phyloP scores from a whole-genome alignment of 2,329 filamentous ascomycete genomes.

The Scytalidium lignicola region DNA sequence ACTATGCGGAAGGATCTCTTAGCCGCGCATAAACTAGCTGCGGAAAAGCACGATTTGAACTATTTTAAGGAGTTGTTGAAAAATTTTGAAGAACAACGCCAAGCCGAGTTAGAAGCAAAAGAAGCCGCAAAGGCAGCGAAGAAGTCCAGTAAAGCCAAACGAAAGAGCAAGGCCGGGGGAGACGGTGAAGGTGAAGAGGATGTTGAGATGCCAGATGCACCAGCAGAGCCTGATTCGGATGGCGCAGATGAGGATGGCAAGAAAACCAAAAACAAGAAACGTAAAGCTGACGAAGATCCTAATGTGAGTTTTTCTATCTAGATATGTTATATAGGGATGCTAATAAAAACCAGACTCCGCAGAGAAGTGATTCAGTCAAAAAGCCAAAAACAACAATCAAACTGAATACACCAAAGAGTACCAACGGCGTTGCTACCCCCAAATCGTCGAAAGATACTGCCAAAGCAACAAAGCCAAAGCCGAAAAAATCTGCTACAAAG shows the following conservation, averaged over 20 bases:
- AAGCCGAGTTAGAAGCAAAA: slow-evolving; percentile 44
- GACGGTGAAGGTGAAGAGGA: slow-evolving; percentile 52
- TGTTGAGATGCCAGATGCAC: slow-evolving; percentile 53
- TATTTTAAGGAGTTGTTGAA: slow-evolving; percentile 79
- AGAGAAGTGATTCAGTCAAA: slow-evolving; percentile 57
- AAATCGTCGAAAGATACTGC: slow-evolving; percentile 27
- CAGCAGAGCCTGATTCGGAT: slow-evolving; percentile 48
- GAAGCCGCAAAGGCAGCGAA: slow-evolving; percentile 42
- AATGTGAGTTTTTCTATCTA: slow-evolving; percentile 46
- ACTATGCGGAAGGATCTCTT: slow-evolving; percentile 79
- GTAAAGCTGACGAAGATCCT: slow-evolving; percentile 77
- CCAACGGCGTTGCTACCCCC: slow-evolving; percentile 37
- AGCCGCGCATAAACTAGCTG: slow-evolving; percentile 74
- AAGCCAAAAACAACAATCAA: slow-evolving; percentile 67
- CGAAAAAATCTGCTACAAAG: slow-evolving; percentile 50
- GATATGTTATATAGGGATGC: slow-evolving; percentile 1
- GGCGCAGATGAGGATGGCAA: slow-evolving; percentile 49
- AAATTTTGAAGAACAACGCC: slow-evolving; percentile 62
- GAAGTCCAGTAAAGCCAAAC: slow-evolving; percentile 43
- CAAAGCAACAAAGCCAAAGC: slow-evolving; percentile 41
- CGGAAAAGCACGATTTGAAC: slow-evolving; percentile 69
- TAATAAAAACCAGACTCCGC: slow-evolving; percentile 42
- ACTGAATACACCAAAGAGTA: slow-evolving; percentile 61
- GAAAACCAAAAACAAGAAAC: slow-evolving; percentile 60
- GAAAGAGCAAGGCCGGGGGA: slow-evolving; percentile 36